Evolutionary conservation across 148 eudicot genomes (phyloP).

Genomic region (Heliosperma pusillum): DNA sequence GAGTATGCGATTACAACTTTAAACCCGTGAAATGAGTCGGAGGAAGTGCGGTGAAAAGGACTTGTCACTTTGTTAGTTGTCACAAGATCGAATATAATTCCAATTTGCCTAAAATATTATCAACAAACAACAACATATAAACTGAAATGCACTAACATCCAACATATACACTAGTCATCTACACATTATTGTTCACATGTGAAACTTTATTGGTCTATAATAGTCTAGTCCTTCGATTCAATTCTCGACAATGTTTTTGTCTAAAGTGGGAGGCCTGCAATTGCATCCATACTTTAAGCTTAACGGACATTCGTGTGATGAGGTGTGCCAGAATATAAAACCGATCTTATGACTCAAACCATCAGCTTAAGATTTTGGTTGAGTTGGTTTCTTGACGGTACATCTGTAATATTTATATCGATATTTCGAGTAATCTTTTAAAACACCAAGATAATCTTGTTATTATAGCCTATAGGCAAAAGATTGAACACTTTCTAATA

Average conservation of each 20-base stretch:
- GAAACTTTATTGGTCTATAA: neutral
- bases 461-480: neutral
- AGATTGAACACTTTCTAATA: neutral
- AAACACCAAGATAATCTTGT: neutral
- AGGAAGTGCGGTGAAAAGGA: slow-evolving; percentile 6
- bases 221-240: too few species aligned
- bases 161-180: neutral
- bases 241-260: too few species aligned
- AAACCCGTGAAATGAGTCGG: slow-evolving; percentile 4
- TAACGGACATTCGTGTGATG: too few species aligned
- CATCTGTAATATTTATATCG: too few species aligned
- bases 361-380: too few species aligned
- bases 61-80: slow-evolving; percentile 2
- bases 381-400: too few species aligned
- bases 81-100: slow-evolving; percentile 5
- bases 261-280: too few species aligned
- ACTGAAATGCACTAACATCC: neutral
- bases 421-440: too few species aligned
- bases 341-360: too few species aligned
- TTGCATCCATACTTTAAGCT: too few species aligned
- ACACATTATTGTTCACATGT: neutral
- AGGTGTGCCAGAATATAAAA: too few species aligned
- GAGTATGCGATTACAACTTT: neutral
- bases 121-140: neutral
- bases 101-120: neutral